Conservation (phyloP, 371 early-diverging fungal genomes). For the Haplosporangium sp. region DNA sequence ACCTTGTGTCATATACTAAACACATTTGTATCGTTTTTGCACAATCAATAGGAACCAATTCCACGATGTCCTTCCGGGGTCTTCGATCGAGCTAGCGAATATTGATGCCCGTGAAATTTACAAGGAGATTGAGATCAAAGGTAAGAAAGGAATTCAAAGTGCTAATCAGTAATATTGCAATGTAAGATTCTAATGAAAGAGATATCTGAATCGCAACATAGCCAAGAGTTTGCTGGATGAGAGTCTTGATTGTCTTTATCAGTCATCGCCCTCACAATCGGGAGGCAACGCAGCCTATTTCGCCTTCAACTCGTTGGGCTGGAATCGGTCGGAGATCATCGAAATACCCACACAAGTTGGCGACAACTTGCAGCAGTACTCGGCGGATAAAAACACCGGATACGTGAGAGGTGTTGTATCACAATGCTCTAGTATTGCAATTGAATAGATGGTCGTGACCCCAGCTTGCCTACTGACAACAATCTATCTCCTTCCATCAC, state of each 20-base stretch:
- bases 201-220: slow-evolving; percentile 1
- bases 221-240: slow-evolving; percentile 51
- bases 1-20: too few species aligned
- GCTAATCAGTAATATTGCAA: background rate
- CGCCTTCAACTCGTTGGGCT: slow-evolving; percentile 85
- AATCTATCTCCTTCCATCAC: background rate
- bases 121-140: slow-evolving; percentile 58
- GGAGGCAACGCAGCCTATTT: slow-evolving; percentile 56
- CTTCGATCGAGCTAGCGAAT: slow-evolving; percentile 90
- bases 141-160: slow-evolving; percentile 11
- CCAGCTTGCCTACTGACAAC: background rate
- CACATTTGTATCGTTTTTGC: background rate
- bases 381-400: slow-evolving; percentile 58
- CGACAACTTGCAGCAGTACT: slow-evolving; percentile 58
- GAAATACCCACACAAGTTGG: slow-evolving; percentile 61
- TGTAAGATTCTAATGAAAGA: too few species aligned
- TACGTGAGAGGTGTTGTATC: slow-evolving; percentile 36
- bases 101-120: slow-evolving; percentile 75
- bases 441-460: too few species aligned
- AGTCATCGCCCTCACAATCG: slow-evolving; percentile 2
- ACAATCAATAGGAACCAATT: slow-evolving; percentile 80
- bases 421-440: too few species aligned
- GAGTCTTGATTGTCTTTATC: slow-evolving; percentile 50
- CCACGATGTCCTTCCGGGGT: slow-evolving; percentile 96
- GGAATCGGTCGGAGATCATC: slow-evolving; percentile 80